Conservation (phyloP, 192 early-diverging fungal genomes). For the Linnemannia exigua region DNA sequence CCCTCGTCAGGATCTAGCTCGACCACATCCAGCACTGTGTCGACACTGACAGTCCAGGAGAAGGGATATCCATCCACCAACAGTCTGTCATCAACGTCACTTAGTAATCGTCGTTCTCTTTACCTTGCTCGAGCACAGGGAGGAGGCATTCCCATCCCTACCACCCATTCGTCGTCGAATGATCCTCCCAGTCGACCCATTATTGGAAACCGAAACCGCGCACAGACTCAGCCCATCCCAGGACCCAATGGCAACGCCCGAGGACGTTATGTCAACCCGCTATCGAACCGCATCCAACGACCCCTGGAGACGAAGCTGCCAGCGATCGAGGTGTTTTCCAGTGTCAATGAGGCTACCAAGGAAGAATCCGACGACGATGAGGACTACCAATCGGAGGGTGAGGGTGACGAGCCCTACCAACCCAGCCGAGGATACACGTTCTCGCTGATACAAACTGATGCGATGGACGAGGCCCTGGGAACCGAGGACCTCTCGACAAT, state of each 20-base stretch:
- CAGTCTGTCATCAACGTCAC: slow-evolving; percentile 24
- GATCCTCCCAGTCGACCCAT: slow-evolving; percentile 14
- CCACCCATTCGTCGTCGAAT: not conserved
- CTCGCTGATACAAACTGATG: slow-evolving; percentile 67
- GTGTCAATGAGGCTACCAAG: slow-evolving; percentile 66
- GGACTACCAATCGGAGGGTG: slow-evolving; percentile 58
- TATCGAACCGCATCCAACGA: slow-evolving; percentile 23
- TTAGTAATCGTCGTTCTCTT: slow-evolving; percentile 26
- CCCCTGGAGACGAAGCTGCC: slow-evolving; percentile 47
- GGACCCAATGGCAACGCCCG: slow-evolving; percentile 32
- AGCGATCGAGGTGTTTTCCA: slow-evolving; percentile 66
- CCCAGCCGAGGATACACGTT: slow-evolving; percentile 61
- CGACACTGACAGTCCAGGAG: slow-evolving; percentile 3
- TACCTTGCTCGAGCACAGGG: slow-evolving; percentile 52
- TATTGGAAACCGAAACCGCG: slow-evolving; percentile 26
- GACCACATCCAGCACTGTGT: not conserved
- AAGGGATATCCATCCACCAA: slow-evolving; percentile 4
- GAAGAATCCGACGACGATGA: slow-evolving; percentile 76
- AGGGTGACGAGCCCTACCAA: slow-evolving; percentile 53
- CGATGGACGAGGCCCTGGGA: slow-evolving; percentile 64
- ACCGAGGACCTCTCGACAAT: slow-evolving; percentile 49
- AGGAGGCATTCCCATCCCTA: slow-evolving; percentile 15
- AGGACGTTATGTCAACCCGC: slow-evolving; percentile 33
- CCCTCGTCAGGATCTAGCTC: not conserved
- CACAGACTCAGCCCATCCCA: slow-evolving; percentile 43